Conservation (phyloP, 768 basidiomycete species). For the Suillus clintonianus region DNA sequence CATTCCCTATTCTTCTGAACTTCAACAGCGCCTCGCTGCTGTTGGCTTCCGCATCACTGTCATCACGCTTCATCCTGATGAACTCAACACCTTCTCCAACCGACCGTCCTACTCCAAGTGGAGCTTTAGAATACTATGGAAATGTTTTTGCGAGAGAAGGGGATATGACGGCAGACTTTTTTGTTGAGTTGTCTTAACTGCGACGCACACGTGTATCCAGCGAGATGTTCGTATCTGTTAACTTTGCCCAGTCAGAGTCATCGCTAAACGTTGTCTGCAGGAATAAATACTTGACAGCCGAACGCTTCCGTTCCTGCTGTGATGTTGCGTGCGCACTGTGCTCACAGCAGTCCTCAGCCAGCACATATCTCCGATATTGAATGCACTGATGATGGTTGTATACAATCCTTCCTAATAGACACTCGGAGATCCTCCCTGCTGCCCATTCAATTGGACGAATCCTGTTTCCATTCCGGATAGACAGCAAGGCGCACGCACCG, state of each 20-base stretch:
- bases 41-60: conserved; percentile 29
- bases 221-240: no score
- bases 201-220: no score
- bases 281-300: not conserved
- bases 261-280: not conserved
- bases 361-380: no score
- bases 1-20: conserved; percentile 48
- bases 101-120: conserved; percentile 15
- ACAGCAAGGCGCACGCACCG: no score
- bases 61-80: conserved; percentile 31
- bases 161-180: conserved; percentile 12
- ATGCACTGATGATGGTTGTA: no score
- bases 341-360: no score
- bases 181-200: not conserved
- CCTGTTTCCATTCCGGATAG: no score
- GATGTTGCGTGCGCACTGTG: no score
- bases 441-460: no score
- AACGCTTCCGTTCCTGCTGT: not conserved
- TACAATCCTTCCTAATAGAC: no score
- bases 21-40: conserved; percentile 47
- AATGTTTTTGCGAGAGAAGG: conserved; percentile 22
- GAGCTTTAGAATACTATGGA: conserved; percentile 31
- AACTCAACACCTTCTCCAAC: conserved; percentile 30
- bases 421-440: no score
- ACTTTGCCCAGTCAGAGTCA: not conserved